Conservation (phyloP, 2,329 filamentous ascomycete genomes). For the Dothideomycetidae sp. region DNA sequence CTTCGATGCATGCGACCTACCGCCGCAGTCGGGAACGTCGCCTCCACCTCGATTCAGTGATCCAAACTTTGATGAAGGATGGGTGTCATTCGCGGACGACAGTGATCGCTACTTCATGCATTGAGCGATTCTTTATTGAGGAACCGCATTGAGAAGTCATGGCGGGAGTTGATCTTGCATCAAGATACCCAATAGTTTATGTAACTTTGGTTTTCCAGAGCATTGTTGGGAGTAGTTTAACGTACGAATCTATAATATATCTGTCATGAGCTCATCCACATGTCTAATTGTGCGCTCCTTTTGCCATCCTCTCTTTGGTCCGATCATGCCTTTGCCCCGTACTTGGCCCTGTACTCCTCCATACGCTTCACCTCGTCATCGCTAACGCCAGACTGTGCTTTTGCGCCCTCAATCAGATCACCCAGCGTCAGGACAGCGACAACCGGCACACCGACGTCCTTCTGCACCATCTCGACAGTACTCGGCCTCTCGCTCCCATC, state of each 20-base stretch:
- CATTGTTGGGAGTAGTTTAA: too few relatives aligned
- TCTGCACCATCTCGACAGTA: slow-evolving; percentile 72
- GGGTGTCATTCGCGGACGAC: background rate
- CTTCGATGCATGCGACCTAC: background rate
- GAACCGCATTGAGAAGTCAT: too few relatives aligned
- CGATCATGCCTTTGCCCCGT: slow-evolving; percentile 20
- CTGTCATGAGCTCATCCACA: too few relatives aligned
- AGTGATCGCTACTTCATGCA: background rate
- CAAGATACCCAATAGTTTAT: too few relatives aligned
- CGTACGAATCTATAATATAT: too few relatives aligned
- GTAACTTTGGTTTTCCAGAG: too few relatives aligned
- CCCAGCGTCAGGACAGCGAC: slow-evolving; percentile 70
- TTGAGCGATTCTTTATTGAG: too few relatives aligned
- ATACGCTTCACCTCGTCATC: slow-evolving; percentile 40
- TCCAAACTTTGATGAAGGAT: background rate
- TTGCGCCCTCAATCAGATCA: slow-evolving; percentile 48
- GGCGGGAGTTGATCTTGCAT: too few relatives aligned
- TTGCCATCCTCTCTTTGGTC: background rate
- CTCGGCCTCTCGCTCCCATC: slow-evolving; percentile 58
- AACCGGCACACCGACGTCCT: slow-evolving; percentile 72
- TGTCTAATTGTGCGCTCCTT: background rate
- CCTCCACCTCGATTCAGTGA: too few relatives aligned
- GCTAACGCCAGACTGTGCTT: slow-evolving; percentile 24
- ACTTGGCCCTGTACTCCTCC: slow-evolving; percentile 52
- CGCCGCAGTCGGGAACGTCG: too few relatives aligned